Percentiles rank a stretch among this genome's conserved stretches.
Evolutionary conservation across 2,329 filamentous ascomycete genomes (phyloP).

Genomic region (Apiospora koreana): DNA sequence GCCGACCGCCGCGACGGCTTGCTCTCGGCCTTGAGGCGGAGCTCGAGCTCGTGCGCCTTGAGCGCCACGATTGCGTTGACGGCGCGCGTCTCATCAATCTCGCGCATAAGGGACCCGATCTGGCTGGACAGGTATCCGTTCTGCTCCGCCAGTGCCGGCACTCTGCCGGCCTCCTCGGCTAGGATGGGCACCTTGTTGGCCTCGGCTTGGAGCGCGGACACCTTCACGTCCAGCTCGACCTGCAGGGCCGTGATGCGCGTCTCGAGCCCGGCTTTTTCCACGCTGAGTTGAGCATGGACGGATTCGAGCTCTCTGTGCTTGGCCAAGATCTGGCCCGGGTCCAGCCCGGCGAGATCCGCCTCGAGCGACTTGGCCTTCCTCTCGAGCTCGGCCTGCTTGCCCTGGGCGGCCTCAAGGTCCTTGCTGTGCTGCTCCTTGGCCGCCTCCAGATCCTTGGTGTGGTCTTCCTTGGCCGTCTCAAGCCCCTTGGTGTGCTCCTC

Average conservation of each 20-base stretch:
- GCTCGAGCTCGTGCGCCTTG: slow-evolving; percentile 8
- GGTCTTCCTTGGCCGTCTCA: background rate
- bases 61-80: background rate
- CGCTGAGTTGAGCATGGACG: background rate
- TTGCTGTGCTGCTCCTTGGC: background rate
- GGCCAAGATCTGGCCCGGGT: background rate
- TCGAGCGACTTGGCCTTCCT: background rate
- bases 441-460: slow-evolving; percentile 1
- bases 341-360: background rate
- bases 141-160: background rate
- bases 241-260: background rate
- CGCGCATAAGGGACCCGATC: background rate
- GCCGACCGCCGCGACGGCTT: background rate
- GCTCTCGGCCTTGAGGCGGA: slow-evolving; percentile 1
- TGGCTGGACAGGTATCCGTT: background rate
- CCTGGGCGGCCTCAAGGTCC: background rate
- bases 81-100: slow-evolving; percentile 4
- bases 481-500: slow-evolving; percentile 1
- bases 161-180: background rate
- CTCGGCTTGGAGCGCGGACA: background rate
- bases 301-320: slow-evolving; percentile 7
- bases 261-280: slow-evolving; percentile 10
- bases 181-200: background rate
- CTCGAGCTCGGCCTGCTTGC: background rate
- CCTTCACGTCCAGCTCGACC: background rate